Conservation (phyloP, 2,329 filamentous ascomycete species). For the Decorospora gaudefroyi region DNA sequence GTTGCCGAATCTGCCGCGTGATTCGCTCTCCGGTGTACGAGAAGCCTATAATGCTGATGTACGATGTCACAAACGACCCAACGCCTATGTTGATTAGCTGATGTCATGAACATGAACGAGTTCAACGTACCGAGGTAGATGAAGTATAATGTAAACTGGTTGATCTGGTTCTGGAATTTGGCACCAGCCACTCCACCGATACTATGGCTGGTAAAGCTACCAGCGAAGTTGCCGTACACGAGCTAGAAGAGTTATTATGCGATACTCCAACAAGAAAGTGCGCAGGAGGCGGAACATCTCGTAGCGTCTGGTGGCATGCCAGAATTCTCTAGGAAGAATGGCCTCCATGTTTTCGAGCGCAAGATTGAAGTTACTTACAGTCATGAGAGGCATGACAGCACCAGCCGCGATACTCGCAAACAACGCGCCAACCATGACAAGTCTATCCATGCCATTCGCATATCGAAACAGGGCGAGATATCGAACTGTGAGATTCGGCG, state of each 20-base stretch:
- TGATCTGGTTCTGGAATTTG: conserved; percentile 38
- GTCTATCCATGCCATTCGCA: conserved; percentile 48
- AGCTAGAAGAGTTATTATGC: conserved; percentile 26
- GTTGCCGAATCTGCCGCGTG: conserved; percentile 51
- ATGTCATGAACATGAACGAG: neutral
- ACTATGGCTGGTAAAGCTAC: conserved; percentile 45
- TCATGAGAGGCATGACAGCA: conserved; percentile 76
- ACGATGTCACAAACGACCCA: conserved; percentile 67
- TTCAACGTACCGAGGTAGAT: conserved; percentile 52
- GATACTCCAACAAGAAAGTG: too few species aligned
- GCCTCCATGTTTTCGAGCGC: neutral
- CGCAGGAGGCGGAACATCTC: too few species aligned
- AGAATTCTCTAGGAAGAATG: neutral
- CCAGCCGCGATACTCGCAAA: conserved; percentile 72
- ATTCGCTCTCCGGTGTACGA: conserved; percentile 66
- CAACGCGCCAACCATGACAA: conserved; percentile 57
- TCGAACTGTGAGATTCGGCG: conserved; percentile 50
- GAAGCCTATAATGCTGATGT: conserved; percentile 78
- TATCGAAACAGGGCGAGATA: conserved; percentile 55
- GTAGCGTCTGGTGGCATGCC: neutral
- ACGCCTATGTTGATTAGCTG: conserved; percentile 29
- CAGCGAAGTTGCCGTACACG: conserved; percentile 48
- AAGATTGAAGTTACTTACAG: conserved; percentile 42
- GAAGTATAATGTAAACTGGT: conserved; percentile 45
- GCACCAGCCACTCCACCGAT: conserved; percentile 34